Evolutionary conservation across 2,329 filamentous ascomycete species (phyloP), one percentile per base, ranked within the genome.

Genomic region (Dactylellina cionopaga): DNA sequence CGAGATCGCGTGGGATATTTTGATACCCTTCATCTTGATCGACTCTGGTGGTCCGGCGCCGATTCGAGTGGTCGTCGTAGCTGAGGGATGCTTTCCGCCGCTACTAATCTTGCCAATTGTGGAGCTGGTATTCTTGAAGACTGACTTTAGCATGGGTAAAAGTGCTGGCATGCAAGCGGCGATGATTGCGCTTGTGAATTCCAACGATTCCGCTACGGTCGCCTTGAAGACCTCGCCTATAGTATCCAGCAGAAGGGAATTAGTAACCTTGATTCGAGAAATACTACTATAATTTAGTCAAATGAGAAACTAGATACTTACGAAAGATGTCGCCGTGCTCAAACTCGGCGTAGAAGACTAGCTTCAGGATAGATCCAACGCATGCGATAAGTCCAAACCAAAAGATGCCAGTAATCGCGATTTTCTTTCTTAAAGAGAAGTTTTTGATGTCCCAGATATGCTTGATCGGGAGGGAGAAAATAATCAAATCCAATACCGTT

Each of bases 11-110:
- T 54, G 59, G 9, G 47, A 52, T 35, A 63, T 35, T 15, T 63
- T 63, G 31, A 63, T 63, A 9, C 59, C 59, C 27, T 63, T 63
- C 46, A 63, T 29, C 44, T 63, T 63, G 24, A 54, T 63, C 10
- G 37, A 54, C n/a, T 63, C 59, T 1, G 46, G 22, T 7, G 35
- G 46, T n/a, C 47, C 47, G 7, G 10, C 22, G 13, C 43, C 44
- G 25, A 63, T 24, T 44, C 27, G 59, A 17, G 59, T 63, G 17
- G 35, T 49, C 22, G 47, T 33, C 11, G 47, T 15, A 33, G 15
- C 6, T 39, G 24, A 17, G 15, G 11, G 59, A 41, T 31, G 22
- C 15, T 31, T 35, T n/a, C 31, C 27, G 17, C 44, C 43, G 25
- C 58, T 62, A 6, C 13, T 39, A 24, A 52, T 54, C 17, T 63